Percentiles rank a stretch among this genome's conserved stretches.
These are phyloP conservation scores for Trichosporon ovoides DNA, from an alignment of 1,284 basidiomycete genomes.

Conservation along the genomic window DNA sequence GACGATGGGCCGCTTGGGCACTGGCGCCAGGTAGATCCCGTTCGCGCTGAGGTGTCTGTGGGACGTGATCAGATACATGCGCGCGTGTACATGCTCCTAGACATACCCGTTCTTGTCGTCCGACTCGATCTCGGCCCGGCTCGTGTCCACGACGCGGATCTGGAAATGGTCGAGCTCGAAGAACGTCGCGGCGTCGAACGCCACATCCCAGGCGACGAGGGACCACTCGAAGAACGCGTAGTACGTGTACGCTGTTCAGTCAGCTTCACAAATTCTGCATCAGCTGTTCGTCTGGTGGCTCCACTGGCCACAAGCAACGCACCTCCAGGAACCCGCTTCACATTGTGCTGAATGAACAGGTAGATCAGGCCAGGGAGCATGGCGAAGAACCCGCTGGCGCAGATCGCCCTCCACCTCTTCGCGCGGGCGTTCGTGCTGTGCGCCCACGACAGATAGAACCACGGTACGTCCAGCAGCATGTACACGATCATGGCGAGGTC, in stretches of 20 bases:
- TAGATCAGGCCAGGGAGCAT: conserved; percentile 70
- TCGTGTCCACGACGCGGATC: conserved; percentile 19
- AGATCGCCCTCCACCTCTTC: conserved; percentile 8
- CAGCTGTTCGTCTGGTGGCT: too few species aligned
- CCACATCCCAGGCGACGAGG: conserved; percentile 70
- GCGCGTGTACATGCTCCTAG: background rate
- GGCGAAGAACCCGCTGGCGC: conserved; percentile 56
- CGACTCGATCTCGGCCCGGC: conserved; percentile 7
- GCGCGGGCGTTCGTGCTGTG: conserved; percentile 35
- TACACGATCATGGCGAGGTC: conserved; percentile 85
- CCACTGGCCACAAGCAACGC: too few species aligned
- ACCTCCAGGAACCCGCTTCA: conserved; percentile 72
- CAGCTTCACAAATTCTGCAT: conserved; percentile 5
- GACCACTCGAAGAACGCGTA: conserved; percentile 86
- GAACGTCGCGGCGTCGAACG: conserved; percentile 66
- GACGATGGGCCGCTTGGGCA: conserved; percentile 5
- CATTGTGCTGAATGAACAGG: conserved; percentile 78
- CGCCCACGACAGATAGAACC: conserved; percentile 72
- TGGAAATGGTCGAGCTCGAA: conserved; percentile 55
- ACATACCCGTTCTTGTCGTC: conserved; percentile 18
- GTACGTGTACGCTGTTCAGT: conserved; percentile 65
- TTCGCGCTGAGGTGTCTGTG: conserved; percentile 3
- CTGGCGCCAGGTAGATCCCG: conserved; percentile 13
- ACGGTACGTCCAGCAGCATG: conserved; percentile 72
- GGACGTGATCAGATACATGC: conserved; percentile 9